Conservation (phyloP, 148 eudicot species). For the Diospyros kaki region DNA sequence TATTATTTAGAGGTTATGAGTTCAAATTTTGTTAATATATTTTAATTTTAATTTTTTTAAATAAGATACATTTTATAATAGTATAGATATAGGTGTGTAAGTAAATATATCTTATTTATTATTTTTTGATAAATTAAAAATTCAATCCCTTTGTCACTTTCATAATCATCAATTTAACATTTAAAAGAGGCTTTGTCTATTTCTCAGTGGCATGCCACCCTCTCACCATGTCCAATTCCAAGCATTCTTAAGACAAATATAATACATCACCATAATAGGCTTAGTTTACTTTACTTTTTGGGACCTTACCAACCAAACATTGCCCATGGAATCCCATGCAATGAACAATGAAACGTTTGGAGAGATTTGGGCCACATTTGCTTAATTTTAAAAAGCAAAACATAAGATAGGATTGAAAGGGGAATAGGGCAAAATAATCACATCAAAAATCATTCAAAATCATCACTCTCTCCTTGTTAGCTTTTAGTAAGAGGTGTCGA, state of each 20-base stretch:
- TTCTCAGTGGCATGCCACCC: neutral
- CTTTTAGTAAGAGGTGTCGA: slow-evolving; percentile 11
- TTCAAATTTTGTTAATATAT: no score
- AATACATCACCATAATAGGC: neutral
- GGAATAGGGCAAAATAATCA: slow-evolving; percentile 6
- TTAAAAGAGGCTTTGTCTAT: neutral
- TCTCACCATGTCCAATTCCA: neutral
- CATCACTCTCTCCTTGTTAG: neutral
- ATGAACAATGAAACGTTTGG: slow-evolving; percentile 13
- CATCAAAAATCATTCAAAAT: slow-evolving; percentile 10
- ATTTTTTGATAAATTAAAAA: no score
- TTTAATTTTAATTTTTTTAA: no score
- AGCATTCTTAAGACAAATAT: neutral
- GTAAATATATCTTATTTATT: no score
- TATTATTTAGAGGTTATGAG: no score
- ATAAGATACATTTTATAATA: no score
- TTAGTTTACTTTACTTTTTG: neutral
- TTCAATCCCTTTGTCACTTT: no score
- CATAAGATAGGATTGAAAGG: neutral
- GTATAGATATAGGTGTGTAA: no score
- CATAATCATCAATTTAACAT: no score
- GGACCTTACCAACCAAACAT: slow-evolving; percentile 18
- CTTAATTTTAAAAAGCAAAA: slow-evolving; percentile 6
- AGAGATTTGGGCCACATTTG: neutral
- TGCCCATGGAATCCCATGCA: slow-evolving; percentile 12